A percentile compares a stretch with the other conserved stretches of the same genome.
Conservation (phyloP, 495 filamentous ascomycete species). For the Trichoderma erinaceum region DNA sequence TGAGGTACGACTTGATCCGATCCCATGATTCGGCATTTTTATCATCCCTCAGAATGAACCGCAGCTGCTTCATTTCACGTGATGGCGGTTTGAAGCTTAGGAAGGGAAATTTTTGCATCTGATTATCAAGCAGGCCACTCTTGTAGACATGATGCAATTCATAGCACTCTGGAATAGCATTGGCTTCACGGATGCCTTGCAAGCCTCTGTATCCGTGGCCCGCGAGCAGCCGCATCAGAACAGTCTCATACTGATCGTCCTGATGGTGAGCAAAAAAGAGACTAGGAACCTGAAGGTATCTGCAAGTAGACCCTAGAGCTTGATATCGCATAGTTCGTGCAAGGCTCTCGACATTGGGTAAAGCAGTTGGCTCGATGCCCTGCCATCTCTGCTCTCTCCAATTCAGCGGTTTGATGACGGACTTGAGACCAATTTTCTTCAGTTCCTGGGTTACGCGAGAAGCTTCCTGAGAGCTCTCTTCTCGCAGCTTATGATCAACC, state of each 20-base stretch:
- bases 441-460: slow-evolving; percentile 51
- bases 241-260: slow-evolving; percentile 83
- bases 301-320: slow-evolving; percentile 58
- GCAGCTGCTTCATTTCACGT: slow-evolving; percentile 20
- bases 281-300: slow-evolving; percentile 37
- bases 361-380: slow-evolving; percentile 30
- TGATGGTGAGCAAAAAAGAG: slow-evolving; percentile 76
- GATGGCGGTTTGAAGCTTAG: slow-evolving; percentile 24
- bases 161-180: slow-evolving; percentile 75
- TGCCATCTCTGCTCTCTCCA: slow-evolving; percentile 31
- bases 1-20: slow-evolving; percentile 14
- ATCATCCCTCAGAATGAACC: slow-evolving; percentile 23
- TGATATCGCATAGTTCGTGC: slow-evolving; percentile 72
- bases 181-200: slow-evolving; percentile 55
- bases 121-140: slow-evolving; percentile 53
- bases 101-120: slow-evolving; percentile 22
- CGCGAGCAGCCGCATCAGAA: slow-evolving; percentile 63
- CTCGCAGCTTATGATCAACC: slow-evolving; percentile 70
- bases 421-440: slow-evolving; percentile 24
- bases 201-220: slow-evolving; percentile 61
- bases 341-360: slow-evolving; percentile 67
- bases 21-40: slow-evolving; percentile 14
- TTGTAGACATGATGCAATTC: slow-evolving; percentile 63
- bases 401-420: slow-evolving; percentile 24
- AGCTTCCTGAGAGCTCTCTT: slow-evolving; percentile 65